These are phyloP conservation scores for Trebouxia sp. DNA, from an alignment of 139 green algal genomes.

Conservation along the genomic window DNA sequence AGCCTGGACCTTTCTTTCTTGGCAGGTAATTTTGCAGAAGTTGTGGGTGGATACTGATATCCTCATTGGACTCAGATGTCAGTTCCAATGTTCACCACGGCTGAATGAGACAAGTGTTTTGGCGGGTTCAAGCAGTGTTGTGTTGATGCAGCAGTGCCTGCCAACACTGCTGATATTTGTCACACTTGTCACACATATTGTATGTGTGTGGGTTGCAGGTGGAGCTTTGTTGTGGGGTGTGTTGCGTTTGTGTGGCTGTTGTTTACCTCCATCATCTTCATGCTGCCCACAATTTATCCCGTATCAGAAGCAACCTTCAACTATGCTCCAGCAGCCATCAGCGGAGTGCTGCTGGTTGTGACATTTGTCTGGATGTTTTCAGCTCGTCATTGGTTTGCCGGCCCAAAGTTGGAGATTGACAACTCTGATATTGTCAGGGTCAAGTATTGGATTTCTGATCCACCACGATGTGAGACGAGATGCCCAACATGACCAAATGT, in stretches of 20 bases:
- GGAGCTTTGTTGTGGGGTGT: not conserved
- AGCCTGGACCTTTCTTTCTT: not conserved
- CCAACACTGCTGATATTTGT: too few species aligned
- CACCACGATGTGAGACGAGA: not conserved
- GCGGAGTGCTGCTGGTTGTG: not conserved
- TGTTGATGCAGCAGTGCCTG: too few species aligned
- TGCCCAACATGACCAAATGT: not conserved
- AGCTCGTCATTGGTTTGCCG: not conserved
- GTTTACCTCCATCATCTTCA: not conserved
- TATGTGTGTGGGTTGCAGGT: not conserved
- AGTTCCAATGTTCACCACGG: too few species aligned
- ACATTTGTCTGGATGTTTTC: not conserved
- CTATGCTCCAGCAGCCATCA: not conserved
- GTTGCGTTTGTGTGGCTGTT: not conserved
- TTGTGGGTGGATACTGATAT: too few species aligned
- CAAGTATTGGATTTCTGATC: not conserved
- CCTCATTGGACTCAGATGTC: too few species aligned
- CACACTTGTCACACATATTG: not conserved
- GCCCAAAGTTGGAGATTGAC: not conserved
- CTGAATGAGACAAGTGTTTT: too few species aligned
- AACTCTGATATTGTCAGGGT: slow-evolving; percentile 18
- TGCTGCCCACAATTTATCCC: not conserved
- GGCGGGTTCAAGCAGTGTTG: too few species aligned
- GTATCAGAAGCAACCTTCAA: not conserved
- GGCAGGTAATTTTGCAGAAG: too few species aligned